Percentiles rank a stretch among this genome's conserved stretches.
Conservation (phyloP, 1,139 yeast species). For the Kurtzmaniella quercitrusa region DNA sequence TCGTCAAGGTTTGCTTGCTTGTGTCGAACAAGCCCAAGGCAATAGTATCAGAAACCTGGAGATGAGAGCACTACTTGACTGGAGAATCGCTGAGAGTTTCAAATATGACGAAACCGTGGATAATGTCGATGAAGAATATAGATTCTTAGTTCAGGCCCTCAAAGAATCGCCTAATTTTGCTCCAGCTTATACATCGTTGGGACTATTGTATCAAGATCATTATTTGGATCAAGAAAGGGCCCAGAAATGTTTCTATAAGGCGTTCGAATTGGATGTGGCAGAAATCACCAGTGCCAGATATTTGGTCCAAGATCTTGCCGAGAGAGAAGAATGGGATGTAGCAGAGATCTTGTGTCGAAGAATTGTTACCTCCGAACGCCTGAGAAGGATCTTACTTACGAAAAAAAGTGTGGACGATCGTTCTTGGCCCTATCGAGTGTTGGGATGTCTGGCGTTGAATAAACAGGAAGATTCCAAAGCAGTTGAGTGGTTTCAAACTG, state of each 20-base stretch:
- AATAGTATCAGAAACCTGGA: slow-evolving; percentile 51
- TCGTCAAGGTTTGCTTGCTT: slow-evolving; percentile 41
- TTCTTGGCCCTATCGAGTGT: slow-evolving; percentile 83
- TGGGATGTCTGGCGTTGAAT: slow-evolving; percentile 78
- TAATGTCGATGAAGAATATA: slow-evolving; percentile 34
- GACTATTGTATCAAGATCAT: slow-evolving; percentile 58
- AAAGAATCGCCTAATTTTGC: slow-evolving; percentile 64
- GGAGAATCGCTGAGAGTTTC: slow-evolving; percentile 70
- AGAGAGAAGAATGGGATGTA: slow-evolving; percentile 72
- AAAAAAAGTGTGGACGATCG: slow-evolving; percentile 22
- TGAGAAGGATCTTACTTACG: slow-evolving; percentile 46
- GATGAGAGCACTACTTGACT: slow-evolving; percentile 54
- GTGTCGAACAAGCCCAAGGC: slow-evolving; percentile 44
- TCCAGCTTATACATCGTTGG: slow-evolving; percentile 76
- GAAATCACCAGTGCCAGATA: slow-evolving; percentile 73
- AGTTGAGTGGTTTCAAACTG: slow-evolving; percentile 83
- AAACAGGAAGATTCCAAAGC: slow-evolving; percentile 73
- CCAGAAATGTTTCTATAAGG: slow-evolving; percentile 81
- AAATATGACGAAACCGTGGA: slow-evolving; percentile 13
- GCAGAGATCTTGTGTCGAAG: slow-evolving; percentile 72
- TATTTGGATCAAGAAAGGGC: slow-evolving; percentile 65
- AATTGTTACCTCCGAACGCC: slow-evolving; percentile 58
- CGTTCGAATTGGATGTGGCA: slow-evolving; percentile 80
- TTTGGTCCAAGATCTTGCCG: slow-evolving; percentile 65
- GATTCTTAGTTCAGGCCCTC: slow-evolving; percentile 56